Percentiles rank a stretch among this genome's conserved stretches.
These are phyloP conservation scores for Schizosaccharomyces octosporus DNA, from an alignment of 805 yeast species.

Conservation along the genomic window DNA sequence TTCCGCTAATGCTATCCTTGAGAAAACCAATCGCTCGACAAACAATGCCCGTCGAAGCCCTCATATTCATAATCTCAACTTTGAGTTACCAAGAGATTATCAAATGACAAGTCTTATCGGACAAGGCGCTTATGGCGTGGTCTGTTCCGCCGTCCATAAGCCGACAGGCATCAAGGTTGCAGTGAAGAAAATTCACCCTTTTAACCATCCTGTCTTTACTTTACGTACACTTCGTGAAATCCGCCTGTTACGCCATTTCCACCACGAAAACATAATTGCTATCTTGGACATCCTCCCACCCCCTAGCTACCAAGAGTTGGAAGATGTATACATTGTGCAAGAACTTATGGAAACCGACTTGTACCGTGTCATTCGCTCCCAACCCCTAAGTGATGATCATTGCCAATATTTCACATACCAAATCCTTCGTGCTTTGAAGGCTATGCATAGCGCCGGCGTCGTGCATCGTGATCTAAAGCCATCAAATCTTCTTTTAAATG, in stretches of 20 bases:
- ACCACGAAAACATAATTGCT: slow-evolving; percentile 79
- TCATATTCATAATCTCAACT: slow-evolving; percentile 23
- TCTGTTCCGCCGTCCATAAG: slow-evolving; percentile 55
- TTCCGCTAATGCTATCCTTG: not conserved
- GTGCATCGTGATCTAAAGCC: slow-evolving; percentile 87
- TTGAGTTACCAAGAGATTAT: slow-evolving; percentile 71
- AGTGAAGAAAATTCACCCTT: slow-evolving; percentile 80
- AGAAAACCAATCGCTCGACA: not conserved
- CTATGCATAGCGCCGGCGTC: slow-evolving; percentile 81
- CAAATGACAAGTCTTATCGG: slow-evolving; percentile 70
- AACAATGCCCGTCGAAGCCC: not conserved
- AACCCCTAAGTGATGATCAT: slow-evolving; percentile 70
- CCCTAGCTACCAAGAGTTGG: slow-evolving; percentile 42
- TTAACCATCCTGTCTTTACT: slow-evolving; percentile 70
- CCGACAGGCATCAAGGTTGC: slow-evolving; percentile 83
- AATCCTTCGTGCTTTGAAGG: slow-evolving; percentile 68
- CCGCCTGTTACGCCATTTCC: slow-evolving; percentile 67
- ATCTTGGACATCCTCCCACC: slow-evolving; percentile 80
- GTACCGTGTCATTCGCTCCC: slow-evolving; percentile 60
- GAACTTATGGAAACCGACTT: slow-evolving; percentile 75
- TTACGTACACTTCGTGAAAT: slow-evolving; percentile 72
- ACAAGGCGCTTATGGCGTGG: slow-evolving; percentile 91
- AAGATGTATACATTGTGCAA: slow-evolving; percentile 54
- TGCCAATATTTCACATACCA: slow-evolving; percentile 84
- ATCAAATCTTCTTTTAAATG: slow-evolving; percentile 57